phyloP scores from a whole-genome alignment of 2,329 filamentous ascomycete genomes.

The Aureobasidium sp. region DNA sequence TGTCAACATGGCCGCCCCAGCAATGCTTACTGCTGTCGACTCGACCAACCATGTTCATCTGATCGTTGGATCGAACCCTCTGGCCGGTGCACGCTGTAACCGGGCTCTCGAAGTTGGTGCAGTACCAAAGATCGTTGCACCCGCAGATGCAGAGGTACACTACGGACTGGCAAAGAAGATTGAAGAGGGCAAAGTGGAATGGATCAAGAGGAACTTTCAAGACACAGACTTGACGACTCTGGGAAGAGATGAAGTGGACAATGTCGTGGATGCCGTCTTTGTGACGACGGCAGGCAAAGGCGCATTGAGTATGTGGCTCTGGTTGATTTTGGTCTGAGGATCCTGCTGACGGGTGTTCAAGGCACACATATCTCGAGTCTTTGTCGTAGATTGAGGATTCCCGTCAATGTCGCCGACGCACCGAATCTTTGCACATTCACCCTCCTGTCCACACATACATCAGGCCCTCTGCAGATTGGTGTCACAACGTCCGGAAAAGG shows the following conservation, averaged over 20 bases:
- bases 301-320: conserved; percentile 28
- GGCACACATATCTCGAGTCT: conserved; percentile 60
- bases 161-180: conserved; percentile 57
- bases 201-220: conserved; percentile 59
- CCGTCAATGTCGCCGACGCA: conserved; percentile 85
- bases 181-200: conserved; percentile 58
- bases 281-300: conserved; percentile 57
- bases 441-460: conserved; percentile 78
- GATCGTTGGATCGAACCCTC: conserved; percentile 75
- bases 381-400: conserved; percentile 75
- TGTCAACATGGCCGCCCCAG: conserved; percentile 28
- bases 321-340: too few species aligned
- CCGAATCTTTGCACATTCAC: conserved; percentile 83
- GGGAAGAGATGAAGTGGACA: conserved; percentile 70
- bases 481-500: conserved; percentile 93
- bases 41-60: conserved; percentile 69
- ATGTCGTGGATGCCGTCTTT: conserved; percentile 86
- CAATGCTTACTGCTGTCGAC: conserved; percentile 67
- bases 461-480: conserved; percentile 88
- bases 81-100: conserved; percentile 76
- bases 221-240: conserved; percentile 66
- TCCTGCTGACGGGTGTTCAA: neutral
- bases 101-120: conserved; percentile 80
- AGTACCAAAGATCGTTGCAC: conserved; percentile 68
- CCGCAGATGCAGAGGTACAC: conserved; percentile 51